A percentile compares a stretch with the other conserved stretches of the same genome.
phyloP scores from a whole-genome alignment of 441 rosid genomes.

The Capsella rubella region DNA sequence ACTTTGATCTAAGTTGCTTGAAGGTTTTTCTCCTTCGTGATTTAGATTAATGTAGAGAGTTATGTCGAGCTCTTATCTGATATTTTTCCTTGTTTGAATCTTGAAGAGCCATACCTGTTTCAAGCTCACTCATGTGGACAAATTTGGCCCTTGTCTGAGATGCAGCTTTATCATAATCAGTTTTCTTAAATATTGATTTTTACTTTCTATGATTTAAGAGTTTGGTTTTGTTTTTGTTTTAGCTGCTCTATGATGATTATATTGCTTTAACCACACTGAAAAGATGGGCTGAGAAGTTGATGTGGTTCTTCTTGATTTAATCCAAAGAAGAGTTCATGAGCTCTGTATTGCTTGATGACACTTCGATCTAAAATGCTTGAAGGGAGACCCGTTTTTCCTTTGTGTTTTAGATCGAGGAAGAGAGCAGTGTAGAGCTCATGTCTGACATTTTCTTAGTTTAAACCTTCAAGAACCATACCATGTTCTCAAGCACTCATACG shows the following conservation, averaged over 20 bases:
- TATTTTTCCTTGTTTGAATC: conserved; percentile 23
- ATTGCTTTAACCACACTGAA: conserved; percentile 48
- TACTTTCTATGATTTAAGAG: not conserved
- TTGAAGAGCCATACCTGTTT: conserved; percentile 16
- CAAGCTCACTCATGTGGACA: conserved; percentile 39
- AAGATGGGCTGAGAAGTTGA: conserved; percentile 17
- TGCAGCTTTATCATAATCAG: conserved; percentile 10
- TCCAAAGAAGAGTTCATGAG: not conserved
- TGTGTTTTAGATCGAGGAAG: conserved; percentile 31
- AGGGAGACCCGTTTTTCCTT: not conserved
- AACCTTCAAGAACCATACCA: conserved; percentile 24
- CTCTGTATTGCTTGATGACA: conserved; percentile 30
- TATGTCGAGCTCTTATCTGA: conserved; percentile 12
- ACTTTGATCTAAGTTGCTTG: conserved; percentile 39
- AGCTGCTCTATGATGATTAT: conserved; percentile 39
- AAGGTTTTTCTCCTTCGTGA: conserved; percentile 36
- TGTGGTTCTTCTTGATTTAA: conserved; percentile 27
- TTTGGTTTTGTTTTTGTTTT: not conserved
- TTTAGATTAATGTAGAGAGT: conserved; percentile 40
- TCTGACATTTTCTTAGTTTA: conserved; percentile 16
- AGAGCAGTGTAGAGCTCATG: conserved; percentile 20
- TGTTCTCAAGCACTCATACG: conserved; percentile 27
- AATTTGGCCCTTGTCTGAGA: conserved; percentile 43
- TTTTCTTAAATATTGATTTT: no score
- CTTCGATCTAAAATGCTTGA: conserved; percentile 36